Conservation (phyloP, 2,329 filamentous ascomycete genomes). For the Ceratocystis harringtonii region DNA sequence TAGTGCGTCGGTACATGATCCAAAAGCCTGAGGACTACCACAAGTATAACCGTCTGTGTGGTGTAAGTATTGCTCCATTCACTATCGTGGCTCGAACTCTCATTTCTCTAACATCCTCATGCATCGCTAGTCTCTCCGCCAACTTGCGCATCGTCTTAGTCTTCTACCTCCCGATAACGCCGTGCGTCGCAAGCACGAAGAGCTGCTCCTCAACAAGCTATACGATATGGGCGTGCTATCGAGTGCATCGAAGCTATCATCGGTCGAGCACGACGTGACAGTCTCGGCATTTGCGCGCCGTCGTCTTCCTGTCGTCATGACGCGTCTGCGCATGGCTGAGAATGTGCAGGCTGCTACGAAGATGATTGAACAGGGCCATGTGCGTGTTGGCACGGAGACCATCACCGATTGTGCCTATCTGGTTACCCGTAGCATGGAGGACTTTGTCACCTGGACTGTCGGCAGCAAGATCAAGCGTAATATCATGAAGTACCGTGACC, state of each 20-base stretch:
- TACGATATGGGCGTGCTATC: conserved; percentile 81
- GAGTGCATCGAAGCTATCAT: conserved; percentile 59
- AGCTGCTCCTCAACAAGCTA: conserved; percentile 77
- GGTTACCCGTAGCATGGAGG: conserved; percentile 79
- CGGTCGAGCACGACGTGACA: conserved; percentile 76
- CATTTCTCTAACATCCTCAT: background rate
- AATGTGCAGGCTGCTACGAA: conserved; percentile 71
- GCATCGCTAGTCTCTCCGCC: conserved; percentile 54
- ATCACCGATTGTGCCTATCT: conserved; percentile 81
- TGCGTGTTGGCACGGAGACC: conserved; percentile 78
- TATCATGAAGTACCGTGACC: conserved; percentile 87
- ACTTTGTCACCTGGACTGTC: conserved; percentile 92
- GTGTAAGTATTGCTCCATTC: conserved; percentile 36
- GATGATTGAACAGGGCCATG: conserved; percentile 88
- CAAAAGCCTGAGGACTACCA: conserved; percentile 79
- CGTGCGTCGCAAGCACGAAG: conserved; percentile 69
- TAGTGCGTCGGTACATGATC: conserved; percentile 78
- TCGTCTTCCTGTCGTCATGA: conserved; percentile 80
- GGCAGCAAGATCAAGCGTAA: conserved; percentile 95
- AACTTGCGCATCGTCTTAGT: conserved; percentile 77
- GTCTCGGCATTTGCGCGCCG: conserved; percentile 79
- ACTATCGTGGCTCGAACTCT: background rate
- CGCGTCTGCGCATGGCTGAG: conserved; percentile 78
- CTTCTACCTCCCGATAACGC: conserved; percentile 67
- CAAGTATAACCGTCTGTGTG: conserved; percentile 50